Conservation (phyloP, 169 alveolate genomes). For the Cryptosporidium sp. region DNA sequence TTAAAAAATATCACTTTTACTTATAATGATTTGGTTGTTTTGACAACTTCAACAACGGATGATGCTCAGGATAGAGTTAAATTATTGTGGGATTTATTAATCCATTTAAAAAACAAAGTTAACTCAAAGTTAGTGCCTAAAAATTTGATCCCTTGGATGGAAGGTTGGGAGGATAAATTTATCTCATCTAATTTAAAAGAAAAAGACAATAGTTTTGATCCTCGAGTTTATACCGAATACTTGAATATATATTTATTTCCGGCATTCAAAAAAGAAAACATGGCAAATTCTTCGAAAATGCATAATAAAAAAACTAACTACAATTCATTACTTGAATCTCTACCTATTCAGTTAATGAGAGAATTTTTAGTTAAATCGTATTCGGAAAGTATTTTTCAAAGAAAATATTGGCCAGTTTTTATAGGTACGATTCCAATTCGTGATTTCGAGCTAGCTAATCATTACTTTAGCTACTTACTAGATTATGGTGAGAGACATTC, state of each 20-base stretch:
- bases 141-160: background rate
- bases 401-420: conserved; percentile 78
- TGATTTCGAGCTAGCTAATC: conserved; percentile 14
- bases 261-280: background rate
- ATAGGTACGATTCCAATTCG: conserved; percentile 76
- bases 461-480: background rate
- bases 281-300: background rate
- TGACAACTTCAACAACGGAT: conserved; percentile 17
- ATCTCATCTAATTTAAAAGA: conserved; percentile 1
- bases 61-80: conserved; percentile 26
- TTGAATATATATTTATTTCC: conserved; percentile 1
- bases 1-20: background rate
- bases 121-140: background rate
- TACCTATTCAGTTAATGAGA: conserved; percentile 44
- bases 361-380: conserved; percentile 32
- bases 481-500: background rate
- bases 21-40: conserved; percentile 17
- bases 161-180: conserved; percentile 23
- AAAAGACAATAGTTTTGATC: conserved; percentile 18
- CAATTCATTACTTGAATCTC: conserved; percentile 2
- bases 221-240: background rate
- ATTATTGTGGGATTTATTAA: conserved; percentile 37
- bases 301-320: background rate
- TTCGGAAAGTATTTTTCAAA: conserved; percentile 1
- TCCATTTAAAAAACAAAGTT: background rate